Percentiles rank a stretch among this genome's conserved stretches.
These are phyloP conservation scores for Colletotrichum sojae DNA, from an alignment of 2,329 filamentous ascomycete genomes.

Conservation along the genomic window DNA sequence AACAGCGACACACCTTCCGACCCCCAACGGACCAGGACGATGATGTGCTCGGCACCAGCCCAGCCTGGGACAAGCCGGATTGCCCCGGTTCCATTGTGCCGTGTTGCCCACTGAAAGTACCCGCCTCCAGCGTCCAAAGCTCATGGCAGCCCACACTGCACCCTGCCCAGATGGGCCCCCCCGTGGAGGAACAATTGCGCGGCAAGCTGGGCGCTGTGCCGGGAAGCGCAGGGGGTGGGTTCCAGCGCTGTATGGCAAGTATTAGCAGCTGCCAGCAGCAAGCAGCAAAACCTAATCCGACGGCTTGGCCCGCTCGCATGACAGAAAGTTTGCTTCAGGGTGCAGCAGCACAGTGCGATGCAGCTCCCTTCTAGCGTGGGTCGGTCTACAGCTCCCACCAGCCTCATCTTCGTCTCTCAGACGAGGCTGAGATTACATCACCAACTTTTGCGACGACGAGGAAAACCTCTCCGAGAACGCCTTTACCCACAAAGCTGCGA, in stretches of 20 bases:
- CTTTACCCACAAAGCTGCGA: not conserved
- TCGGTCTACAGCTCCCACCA: constrained; percentile 1
- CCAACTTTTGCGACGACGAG: constrained; percentile 14
- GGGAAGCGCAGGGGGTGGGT: constrained; percentile 21
- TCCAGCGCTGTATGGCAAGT: constrained; percentile 17
- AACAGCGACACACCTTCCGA: not conserved
- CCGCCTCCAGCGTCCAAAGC: constrained; percentile 4
- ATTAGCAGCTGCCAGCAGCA: no score
- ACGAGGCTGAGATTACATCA: constrained; percentile 6
- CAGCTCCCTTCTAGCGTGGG: not conserved
- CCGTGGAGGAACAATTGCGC: constrained; percentile 19
- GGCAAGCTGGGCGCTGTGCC: constrained; percentile 33
- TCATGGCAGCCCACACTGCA: not conserved
- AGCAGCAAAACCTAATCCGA: constrained; percentile 16
- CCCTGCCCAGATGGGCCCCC: constrained; percentile 10
- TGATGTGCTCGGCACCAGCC: constrained; percentile 38
- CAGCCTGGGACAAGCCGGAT: constrained; percentile 37
- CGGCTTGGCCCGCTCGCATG: constrained; percentile 7
- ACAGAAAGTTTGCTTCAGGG: constrained; percentile 17
- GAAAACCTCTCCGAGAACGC: not conserved
- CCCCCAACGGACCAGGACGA: constrained; percentile 23
- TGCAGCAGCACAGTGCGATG: not conserved
- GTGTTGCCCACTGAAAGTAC: constrained; percentile 20
- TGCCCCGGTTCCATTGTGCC: constrained; percentile 24
- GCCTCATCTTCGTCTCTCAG: constrained; percentile 22